Percentiles rank a stretch among this genome's conserved stretches.
These are phyloP conservation scores for Colletotrichum plurivorum DNA, from an alignment of 2,329 filamentous ascomycete species.

Conservation along the genomic window DNA sequence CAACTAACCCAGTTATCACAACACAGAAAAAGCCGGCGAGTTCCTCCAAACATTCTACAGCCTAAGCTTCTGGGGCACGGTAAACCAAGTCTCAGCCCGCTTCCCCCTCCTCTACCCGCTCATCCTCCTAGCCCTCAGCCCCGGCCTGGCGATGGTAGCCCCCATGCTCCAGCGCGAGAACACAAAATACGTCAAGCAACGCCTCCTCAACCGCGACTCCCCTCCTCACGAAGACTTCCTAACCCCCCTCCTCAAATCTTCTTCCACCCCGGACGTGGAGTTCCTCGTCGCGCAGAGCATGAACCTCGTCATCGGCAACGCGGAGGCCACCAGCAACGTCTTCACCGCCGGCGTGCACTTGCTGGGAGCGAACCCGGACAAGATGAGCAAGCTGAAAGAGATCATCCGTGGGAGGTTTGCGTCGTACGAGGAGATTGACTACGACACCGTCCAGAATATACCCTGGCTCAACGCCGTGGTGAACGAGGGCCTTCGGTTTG, in stretches of 20 bases:
- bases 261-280: not conserved
- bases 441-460: conserved; percentile 9
- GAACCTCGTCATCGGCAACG: conserved; percentile 13
- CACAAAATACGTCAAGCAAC: not conserved
- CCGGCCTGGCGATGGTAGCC: conserved; percentile 3
- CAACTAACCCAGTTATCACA: too few species aligned
- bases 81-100: conserved; percentile 20
- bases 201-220: not conserved
- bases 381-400: conserved; percentile 1
- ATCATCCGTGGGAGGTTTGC: conserved; percentile 41
- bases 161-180: conserved; percentile 13
- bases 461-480: too few species aligned
- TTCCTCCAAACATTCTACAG: conserved; percentile 25
- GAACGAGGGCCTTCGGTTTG: too few species aligned
- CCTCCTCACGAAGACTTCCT: conserved; percentile 2
- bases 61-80: conserved; percentile 18
- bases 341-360: conserved; percentile 29
- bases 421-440: conserved; percentile 43
- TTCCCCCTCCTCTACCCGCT: conserved; percentile 19
- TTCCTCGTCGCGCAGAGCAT: conserved; percentile 18
- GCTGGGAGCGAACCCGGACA: conserved; percentile 9
- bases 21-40: not conserved
- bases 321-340: conserved; percentile 25
- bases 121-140: conserved; percentile 3
- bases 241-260: not conserved